A percentile compares a stretch with the other conserved stretches of the same genome.
Conservation (phyloP, 495 filamentous ascomycete species). For the Bombardia bombarda region DNA sequence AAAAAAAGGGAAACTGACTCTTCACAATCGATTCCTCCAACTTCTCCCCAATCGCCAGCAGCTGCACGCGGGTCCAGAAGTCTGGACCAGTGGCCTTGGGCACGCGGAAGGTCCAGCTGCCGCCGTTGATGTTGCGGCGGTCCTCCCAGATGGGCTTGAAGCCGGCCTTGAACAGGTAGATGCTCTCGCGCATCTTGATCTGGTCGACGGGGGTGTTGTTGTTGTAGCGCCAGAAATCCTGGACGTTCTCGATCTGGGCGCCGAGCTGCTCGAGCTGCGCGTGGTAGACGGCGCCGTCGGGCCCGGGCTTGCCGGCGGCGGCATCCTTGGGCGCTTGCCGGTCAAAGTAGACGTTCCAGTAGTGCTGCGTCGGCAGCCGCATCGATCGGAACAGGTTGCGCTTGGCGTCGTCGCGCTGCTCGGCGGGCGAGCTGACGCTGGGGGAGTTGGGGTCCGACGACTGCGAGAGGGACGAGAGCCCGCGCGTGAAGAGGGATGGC, state of each 20-base stretch:
- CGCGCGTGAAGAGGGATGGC: slow-evolving; percentile 46
- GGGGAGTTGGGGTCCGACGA: slow-evolving; percentile 41
- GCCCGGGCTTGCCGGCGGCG: slow-evolving; percentile 15
- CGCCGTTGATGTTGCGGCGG: slow-evolving; percentile 69
- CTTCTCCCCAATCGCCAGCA: slow-evolving; percentile 79
- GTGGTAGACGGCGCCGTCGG: slow-evolving; percentile 38
- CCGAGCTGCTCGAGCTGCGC: slow-evolving; percentile 59
- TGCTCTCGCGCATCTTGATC: slow-evolving; percentile 70
- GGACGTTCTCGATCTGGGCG: slow-evolving; percentile 61
- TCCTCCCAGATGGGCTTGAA: slow-evolving; percentile 90
- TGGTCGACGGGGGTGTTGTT: slow-evolving; percentile 77
- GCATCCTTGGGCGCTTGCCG: slow-evolving; percentile 22
- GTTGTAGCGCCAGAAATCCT: slow-evolving; percentile 81
- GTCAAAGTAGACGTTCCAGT: slow-evolving; percentile 55
- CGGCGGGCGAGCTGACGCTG: slow-evolving; percentile 43
- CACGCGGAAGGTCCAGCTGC: slow-evolving; percentile 82
- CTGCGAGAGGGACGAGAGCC: slow-evolving; percentile 44
- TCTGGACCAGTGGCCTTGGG: slow-evolving; percentile 62
- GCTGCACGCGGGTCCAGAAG: slow-evolving; percentile 71
- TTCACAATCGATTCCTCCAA: slow-evolving; percentile 67
- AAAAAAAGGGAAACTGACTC: slow-evolving; percentile 36
- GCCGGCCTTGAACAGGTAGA: slow-evolving; percentile 83
- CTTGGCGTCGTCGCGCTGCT: slow-evolving; percentile 52
- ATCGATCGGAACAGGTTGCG: slow-evolving; percentile 52
- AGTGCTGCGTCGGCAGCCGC: slow-evolving; percentile 52